A percentile compares a stretch with the other conserved stretches of the same genome.
phyloP scores from a whole-genome alignment of 768 basidiomycete genomes.

The Leccinum broughii region DNA sequence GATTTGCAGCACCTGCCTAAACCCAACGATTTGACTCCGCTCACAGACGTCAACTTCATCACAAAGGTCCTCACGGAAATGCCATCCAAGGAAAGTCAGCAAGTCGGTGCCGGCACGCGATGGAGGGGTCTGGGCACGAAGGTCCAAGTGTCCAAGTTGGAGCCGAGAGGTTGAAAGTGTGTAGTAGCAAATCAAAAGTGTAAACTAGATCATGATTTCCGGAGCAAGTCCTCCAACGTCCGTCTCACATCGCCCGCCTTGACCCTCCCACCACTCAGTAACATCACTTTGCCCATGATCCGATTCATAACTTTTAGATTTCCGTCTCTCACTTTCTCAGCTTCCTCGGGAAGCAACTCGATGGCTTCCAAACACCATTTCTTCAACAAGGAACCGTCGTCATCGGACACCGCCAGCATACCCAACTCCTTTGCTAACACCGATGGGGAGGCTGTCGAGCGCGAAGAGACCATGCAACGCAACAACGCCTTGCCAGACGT shows the following conservation, averaged over 20 bases:
- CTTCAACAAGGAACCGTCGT: slow-evolving; percentile 43
- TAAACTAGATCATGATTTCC: slow-evolving; percentile 6
- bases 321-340: slow-evolving; percentile 62
- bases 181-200: slow-evolving; percentile 1
- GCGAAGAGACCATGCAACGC: slow-evolving; percentile 61
- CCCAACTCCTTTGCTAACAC: slow-evolving; percentile 52
- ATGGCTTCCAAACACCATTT: slow-evolving; percentile 64
- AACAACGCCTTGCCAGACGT: slow-evolving; percentile 78
- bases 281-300: slow-evolving; percentile 63
- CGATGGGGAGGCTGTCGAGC: slow-evolving; percentile 37
- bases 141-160: slow-evolving; percentile 48
- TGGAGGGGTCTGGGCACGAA: slow-evolving; percentile 83
- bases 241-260: slow-evolving; percentile 63
- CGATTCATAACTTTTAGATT: slow-evolving; percentile 70
- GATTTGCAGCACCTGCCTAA: slow-evolving; percentile 59
- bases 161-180: slow-evolving; percentile 6
- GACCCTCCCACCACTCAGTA: slow-evolving; percentile 71
- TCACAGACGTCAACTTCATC: slow-evolving; percentile 87
- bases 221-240: slow-evolving; percentile 50
- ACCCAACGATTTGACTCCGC: slow-evolving; percentile 79
- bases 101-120: slow-evolving; percentile 66
- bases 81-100: slow-evolving; percentile 56
- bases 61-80: slow-evolving; percentile 67
- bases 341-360: slow-evolving; percentile 62
- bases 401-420: slow-evolving; percentile 41